These are phyloP conservation scores for Ganoderma sp. DNA, from an alignment of 1,284 basidiomycete species.

Conservation along the genomic window DNA sequence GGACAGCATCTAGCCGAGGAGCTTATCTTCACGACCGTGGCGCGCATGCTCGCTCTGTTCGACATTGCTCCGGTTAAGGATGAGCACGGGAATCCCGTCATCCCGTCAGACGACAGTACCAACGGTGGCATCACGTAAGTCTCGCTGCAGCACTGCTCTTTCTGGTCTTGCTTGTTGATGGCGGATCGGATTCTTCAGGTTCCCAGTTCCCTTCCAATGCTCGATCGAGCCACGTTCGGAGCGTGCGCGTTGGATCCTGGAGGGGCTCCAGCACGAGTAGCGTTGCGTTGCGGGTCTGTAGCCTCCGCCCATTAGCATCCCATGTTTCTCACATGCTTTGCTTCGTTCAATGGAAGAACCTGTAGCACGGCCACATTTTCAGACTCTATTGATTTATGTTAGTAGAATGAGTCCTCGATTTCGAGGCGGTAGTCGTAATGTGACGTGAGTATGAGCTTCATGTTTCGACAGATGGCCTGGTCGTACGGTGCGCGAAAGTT, in stretches of 20 bases:
- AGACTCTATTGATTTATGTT: no score
- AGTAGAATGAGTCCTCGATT: no score
- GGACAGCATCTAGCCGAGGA: conserved; percentile 49
- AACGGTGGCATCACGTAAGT: conserved; percentile 25
- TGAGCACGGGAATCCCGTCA: conserved; percentile 12
- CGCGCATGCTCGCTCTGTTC: conserved; percentile 48
- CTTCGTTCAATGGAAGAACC: no score
- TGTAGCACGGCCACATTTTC: no score
- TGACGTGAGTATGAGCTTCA: no score
- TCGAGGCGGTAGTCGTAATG: no score
- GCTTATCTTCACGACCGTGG: conserved; percentile 47
- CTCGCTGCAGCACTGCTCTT: background rate
- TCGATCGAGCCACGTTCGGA: conserved; percentile 12
- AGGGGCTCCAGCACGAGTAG: conserved; percentile 6
- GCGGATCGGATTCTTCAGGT: conserved; percentile 3
- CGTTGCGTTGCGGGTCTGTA: background rate
- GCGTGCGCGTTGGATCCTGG: conserved; percentile 9
- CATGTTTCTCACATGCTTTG: background rate
- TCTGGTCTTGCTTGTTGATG: background rate
- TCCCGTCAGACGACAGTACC: conserved; percentile 22
- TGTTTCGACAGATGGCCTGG: no score
- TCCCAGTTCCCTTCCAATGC: conserved; percentile 20
- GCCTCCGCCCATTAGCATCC: no score
- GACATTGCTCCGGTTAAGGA: conserved; percentile 42
- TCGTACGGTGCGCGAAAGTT: no score